Evolutionary conservation across 352 stramenopile genomes (phyloP), one percentile per base, ranked within the genome.

Genomic region (Phytophthora melonis): DNA sequence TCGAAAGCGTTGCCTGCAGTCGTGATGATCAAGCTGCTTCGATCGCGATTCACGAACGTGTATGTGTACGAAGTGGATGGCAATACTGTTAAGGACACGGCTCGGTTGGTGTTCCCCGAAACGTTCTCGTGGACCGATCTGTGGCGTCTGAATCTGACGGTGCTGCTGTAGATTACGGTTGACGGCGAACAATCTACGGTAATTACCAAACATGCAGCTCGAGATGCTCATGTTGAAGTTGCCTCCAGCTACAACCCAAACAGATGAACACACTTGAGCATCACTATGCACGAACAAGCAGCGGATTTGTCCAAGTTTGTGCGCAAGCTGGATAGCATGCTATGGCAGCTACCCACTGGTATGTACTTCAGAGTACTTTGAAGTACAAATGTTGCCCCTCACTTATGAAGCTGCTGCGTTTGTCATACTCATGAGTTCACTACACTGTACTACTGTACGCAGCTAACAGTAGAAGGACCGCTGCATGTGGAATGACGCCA

Each of bases 121-220:
- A 27, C 45, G 7, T 53, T 53, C 19, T 21, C 45, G 11, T 53
- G 45, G 45, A 16, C 5, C 19, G 45, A 53, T 53, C 19, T 53
- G 19, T 25, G 45, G 45, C 45, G 45, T 23, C 45, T 53, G 16
- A 53, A 53, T 25, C 18, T 53, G n/a, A 53, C 45, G 25, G 45
- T 63, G 57, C 57, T 63, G 21, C 57, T 63, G 32, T 36, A 36
- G 32, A 36, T 36, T 36, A 36, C 32, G 32, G 32, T 9, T 13
- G 32, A 36, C 9, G 32, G 8, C 8, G 7, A 13, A 10, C 32
- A 36, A 36, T 36, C 32, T 36, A 36, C 32, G 32, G 32, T 36
- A 36, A 36, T 36, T 11, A 36, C 8, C 32, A 36, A 13, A 36
- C 32, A 1, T 11, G 32, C 32, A 36, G 32, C 9, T 36, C 32